Evolutionary conservation across 1,284 basidiomycete species (phyloP), one percentile per base, ranked within the genome.

Genomic region (Kalmanozyma brasiliensis): DNA sequence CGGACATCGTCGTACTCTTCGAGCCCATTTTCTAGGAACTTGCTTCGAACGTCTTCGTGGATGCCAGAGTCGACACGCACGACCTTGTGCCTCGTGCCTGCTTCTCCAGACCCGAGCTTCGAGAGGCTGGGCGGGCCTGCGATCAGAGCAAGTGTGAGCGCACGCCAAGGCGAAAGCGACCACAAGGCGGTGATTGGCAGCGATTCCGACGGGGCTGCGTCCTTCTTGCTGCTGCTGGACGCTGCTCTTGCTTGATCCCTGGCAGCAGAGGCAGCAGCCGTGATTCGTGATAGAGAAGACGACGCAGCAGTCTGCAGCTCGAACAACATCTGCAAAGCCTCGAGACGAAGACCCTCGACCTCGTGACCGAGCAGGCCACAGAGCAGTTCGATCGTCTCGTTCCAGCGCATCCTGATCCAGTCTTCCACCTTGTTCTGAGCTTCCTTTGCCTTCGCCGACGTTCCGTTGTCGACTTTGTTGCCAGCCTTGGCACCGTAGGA

Each of bases 1-100:
- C 94, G 88, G 23, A 98, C 85, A 80, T 82, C 80, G 68, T 94
- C 92, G 80, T 94, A 80, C 43, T 75, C 60, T 22, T 82, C 69
- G 35, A 80, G 40, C 3, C 69, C 75, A 24, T 65, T 71, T 13
- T 78, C 67, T 8, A 70, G 66, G 10, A 82, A 75, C 23, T 58
- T 59, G 13, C 41, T 64, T 4, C 73, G 35, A 11, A 82, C 59
- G 26, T 82, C 80, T n/a, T 69, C 59, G 2, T 42, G 38, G 0
- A 80, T 59, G 8, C 52, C 53, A 1, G 62, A 14, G 10, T 52
- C 53, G 35, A 49, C 56, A 23, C 74, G 43, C 8, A 37, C 33
- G 17, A 65, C 46, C 35, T 41, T 22, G 47, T 49, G 58, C 32
- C 73, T 49, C 36, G 53, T 43, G 33, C 60, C 61, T 48, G 67